phyloP scores from a whole-genome alignment of 2,329 filamentous ascomycete genomes.

The Fusarium domesticum region DNA sequence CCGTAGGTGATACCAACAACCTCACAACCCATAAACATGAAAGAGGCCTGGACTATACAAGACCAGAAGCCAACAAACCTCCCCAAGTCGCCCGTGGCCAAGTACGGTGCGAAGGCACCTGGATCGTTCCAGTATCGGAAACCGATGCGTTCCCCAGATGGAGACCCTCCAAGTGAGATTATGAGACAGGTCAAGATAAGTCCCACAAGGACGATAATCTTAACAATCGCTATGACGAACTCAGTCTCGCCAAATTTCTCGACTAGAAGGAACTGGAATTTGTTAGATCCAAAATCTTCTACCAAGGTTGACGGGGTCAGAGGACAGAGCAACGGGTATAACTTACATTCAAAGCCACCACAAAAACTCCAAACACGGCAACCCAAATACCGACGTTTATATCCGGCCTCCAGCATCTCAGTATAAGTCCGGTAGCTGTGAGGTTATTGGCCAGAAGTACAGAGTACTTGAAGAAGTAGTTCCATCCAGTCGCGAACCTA shows the following conservation, averaged over 20 bases:
- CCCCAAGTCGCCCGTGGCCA: neutral
- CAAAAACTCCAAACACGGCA: constrained; percentile 51
- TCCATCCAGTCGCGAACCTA: constrained; percentile 57
- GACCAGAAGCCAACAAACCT: neutral
- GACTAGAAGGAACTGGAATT: constrained; percentile 37
- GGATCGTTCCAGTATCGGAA: constrained; percentile 40
- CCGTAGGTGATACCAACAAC: constrained; percentile 31
- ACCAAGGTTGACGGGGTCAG: too few species aligned
- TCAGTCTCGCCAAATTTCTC: constrained; percentile 49
- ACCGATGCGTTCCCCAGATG: constrained; percentile 41
- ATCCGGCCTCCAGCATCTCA: constrained; percentile 55
- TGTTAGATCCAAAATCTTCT: too few species aligned
- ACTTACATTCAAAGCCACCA: constrained; percentile 55
- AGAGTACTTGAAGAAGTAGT: constrained; percentile 59
- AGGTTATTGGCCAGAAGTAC: constrained; percentile 56
- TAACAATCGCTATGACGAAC: constrained; percentile 47
- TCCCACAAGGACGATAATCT: constrained; percentile 48
- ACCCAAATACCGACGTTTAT: constrained; percentile 57
- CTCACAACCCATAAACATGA: constrained; percentile 33
- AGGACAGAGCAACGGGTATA: too few species aligned
- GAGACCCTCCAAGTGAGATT: constrained; percentile 47
- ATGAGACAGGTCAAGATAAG: constrained; percentile 46
- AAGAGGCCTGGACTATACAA: constrained; percentile 11
- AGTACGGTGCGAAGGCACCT: neutral
- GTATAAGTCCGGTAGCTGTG: constrained; percentile 53